Conservation (phyloP, 306 rosid genomes). For the Dryas alaskensis region DNA sequence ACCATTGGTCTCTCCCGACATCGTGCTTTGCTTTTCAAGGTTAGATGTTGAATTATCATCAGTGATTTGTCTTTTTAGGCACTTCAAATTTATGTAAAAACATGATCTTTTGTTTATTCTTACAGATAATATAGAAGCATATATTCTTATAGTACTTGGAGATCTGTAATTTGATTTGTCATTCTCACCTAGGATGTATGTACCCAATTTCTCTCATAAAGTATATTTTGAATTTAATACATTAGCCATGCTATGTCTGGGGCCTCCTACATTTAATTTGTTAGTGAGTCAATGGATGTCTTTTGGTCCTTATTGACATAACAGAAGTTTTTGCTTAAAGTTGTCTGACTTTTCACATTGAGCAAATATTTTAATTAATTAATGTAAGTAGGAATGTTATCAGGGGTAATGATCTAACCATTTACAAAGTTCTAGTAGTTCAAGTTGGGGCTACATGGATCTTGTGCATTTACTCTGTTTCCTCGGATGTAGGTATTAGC, state of each 20-base stretch:
- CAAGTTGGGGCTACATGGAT: conserved; percentile 20
- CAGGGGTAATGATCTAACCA: not conserved
- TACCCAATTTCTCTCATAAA: not conserved
- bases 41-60: conserved; percentile 29
- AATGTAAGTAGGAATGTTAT: not conserved
- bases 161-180: not conserved
- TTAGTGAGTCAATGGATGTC: not conserved
- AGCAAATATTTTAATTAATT: conserved; percentile 1
- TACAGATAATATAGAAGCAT: not conserved
- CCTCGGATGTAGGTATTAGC: conserved; percentile 76
- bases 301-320: not conserved
- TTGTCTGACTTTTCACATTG: not conserved
- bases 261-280: not conserved
- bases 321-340: not conserved
- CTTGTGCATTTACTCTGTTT: conserved; percentile 24
- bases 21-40: conserved; percentile 98
- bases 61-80: not conserved
- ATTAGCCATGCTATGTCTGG: not conserved
- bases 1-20: conserved; percentile 94
- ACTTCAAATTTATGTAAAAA: not conserved
- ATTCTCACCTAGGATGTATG: not conserved
- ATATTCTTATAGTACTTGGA: not conserved
- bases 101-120: not conserved
- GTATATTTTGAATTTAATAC: not conserved
- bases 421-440: not conserved